Conservation (phyloP, 1,284 basidiomycete genomes). For the Irpex sp. region DNA sequence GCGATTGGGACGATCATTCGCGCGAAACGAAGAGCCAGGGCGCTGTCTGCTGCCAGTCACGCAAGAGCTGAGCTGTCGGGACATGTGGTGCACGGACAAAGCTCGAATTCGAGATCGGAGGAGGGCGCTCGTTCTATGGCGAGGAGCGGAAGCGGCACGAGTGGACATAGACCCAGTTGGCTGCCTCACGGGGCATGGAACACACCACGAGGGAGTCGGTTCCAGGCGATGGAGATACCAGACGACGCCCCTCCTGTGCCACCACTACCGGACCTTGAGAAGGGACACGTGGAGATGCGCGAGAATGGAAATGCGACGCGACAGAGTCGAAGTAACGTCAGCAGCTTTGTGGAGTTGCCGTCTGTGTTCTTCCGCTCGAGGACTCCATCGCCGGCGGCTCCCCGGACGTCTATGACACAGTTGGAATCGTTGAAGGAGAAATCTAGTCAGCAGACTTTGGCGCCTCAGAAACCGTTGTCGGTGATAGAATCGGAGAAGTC, state of each 20-base stretch:
- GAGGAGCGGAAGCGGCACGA: background rate
- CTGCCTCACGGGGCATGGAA: conserved; percentile 6
- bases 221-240: conserved; percentile 8
- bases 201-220: conserved; percentile 10
- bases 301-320: background rate
- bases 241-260: background rate
- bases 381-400: background rate
- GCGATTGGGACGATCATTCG: conserved; percentile 26
- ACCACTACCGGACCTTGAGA: conserved; percentile 20
- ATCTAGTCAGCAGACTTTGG: background rate
- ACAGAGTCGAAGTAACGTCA: background rate
- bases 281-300: conserved; percentile 10
- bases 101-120: background rate
- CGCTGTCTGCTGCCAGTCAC: conserved; percentile 20
- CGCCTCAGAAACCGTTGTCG: background rate
- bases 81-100: background rate
- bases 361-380: background rate
- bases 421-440: background rate
- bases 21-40: conserved; percentile 23
- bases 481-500: background rate
- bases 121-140: background rate
- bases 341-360: background rate
- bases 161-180: conserved; percentile 9
- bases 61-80: conserved; percentile 3
- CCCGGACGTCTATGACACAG: background rate